These are phyloP conservation scores for Stagonosporopsis rhizophila DNA, from an alignment of 2,329 filamentous ascomycete genomes.

Conservation along the genomic window DNA sequence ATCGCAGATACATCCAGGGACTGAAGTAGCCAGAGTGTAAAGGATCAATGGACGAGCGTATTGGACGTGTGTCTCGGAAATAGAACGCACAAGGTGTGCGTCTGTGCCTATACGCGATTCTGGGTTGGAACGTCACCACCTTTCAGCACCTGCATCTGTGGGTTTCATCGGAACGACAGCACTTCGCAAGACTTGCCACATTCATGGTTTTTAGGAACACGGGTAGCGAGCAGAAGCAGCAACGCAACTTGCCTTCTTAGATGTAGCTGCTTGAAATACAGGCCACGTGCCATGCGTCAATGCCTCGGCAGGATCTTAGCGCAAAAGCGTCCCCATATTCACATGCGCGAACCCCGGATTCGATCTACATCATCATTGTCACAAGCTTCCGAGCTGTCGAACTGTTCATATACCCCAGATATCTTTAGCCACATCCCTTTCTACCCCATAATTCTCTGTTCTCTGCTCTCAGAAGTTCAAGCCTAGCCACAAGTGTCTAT, in stretches of 20 bases:
- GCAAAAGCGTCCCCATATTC: constrained; percentile 22
- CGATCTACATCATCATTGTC: constrained; percentile 27
- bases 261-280: neutral
- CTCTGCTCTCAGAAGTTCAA: no score
- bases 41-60: no score
- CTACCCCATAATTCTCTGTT: neutral
- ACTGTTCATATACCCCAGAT: constrained; percentile 28
- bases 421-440: neutral
- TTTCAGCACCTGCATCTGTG: neutral
- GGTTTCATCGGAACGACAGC: neutral
- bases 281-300: constrained; percentile 25
- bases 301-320: constrained; percentile 29
- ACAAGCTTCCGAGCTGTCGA: constrained; percentile 29
- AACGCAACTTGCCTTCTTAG: constrained; percentile 2
- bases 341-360: constrained; percentile 33
- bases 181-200: constrained; percentile 1
- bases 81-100: neutral
- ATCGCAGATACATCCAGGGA: no score
- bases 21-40: no score
- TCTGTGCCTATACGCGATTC: neutral
- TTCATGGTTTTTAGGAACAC: neutral
- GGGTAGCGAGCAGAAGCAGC: neutral
- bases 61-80: no score
- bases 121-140: neutral
- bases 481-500: neutral